Evolutionary conservation across 805 yeast genomes (phyloP).

Genomic region (Isabelozyma gotoi): DNA sequence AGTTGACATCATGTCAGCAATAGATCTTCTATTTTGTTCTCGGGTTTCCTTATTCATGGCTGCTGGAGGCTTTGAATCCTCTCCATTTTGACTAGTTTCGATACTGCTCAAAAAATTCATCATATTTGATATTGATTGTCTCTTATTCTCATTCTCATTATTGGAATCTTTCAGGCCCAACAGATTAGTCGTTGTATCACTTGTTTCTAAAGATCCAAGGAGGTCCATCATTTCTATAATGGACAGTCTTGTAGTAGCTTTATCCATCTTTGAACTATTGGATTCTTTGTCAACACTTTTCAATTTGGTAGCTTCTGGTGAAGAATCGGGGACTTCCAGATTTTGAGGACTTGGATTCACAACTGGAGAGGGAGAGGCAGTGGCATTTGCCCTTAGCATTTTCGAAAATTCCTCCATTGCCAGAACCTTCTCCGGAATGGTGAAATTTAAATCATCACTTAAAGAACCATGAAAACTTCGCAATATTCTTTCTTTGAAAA

Average conservation of each 20-base stretch:
- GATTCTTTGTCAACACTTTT: not conserved
- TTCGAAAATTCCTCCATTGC: constrained; percentile 11
- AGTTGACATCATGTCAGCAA: constrained; percentile 19
- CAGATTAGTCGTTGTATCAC: constrained; percentile 1
- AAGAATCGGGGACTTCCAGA: not conserved
- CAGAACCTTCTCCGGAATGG: constrained; percentile 11
- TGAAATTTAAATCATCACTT: constrained; percentile 17
- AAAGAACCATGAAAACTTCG: constrained; percentile 22
- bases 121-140: constrained; percentile 27
- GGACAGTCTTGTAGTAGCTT: constrained; percentile 6
- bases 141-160: constrained; percentile 4
- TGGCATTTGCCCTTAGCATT: not conserved
- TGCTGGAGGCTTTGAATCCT: constrained; percentile 2
- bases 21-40: constrained; percentile 10
- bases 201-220: constrained; percentile 10
- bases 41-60: constrained; percentile 1
- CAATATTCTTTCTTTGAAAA: constrained; percentile 7
- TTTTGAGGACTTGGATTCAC: no score
- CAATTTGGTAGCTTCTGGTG: not conserved
- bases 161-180: constrained; percentile 1
- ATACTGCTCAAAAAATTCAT: constrained; percentile 24
- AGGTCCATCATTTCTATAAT: constrained; percentile 14
- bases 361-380: no score
- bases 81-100: constrained; percentile 10
- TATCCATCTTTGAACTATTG: not conserved